Evolutionary conservation across 2,329 filamentous ascomycete genomes (phyloP).

Genomic region (Cladosporium cucumerinum): DNA sequence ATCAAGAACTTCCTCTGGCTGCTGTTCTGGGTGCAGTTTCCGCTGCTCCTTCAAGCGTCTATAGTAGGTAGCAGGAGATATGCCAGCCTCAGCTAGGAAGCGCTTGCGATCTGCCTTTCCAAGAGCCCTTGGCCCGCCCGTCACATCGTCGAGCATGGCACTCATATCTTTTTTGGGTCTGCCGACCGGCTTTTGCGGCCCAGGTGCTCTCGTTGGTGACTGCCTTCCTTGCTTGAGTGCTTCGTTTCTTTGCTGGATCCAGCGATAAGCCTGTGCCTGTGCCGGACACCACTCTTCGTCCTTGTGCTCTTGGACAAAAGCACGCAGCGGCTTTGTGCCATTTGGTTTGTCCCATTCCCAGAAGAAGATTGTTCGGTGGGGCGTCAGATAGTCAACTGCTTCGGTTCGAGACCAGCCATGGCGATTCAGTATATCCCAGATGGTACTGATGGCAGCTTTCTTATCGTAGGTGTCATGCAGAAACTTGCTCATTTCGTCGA

Average conservation of each 20-base stretch:
- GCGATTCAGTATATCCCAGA: slow-evolving; percentile 12
- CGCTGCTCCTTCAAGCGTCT: slow-evolving; percentile 11
- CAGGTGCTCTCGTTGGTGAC: slow-evolving; percentile 10
- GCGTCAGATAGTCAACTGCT: slow-evolving; percentile 11
- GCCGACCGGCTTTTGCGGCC: slow-evolving; percentile 13
- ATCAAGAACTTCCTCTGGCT: neutral
- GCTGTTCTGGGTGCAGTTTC: slow-evolving; percentile 1
- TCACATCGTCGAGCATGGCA: slow-evolving; percentile 2
- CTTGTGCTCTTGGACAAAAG: slow-evolving; percentile 12
- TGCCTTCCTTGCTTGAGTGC: slow-evolving; percentile 13
- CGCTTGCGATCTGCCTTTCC: slow-evolving; percentile 14
- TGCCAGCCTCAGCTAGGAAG: slow-evolving; percentile 10
- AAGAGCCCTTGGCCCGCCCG: slow-evolving; percentile 1
- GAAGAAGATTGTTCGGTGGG: slow-evolving; percentile 14
- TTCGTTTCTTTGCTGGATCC: slow-evolving; percentile 15
- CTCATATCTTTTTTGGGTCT: slow-evolving; percentile 15
- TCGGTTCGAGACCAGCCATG: slow-evolving; percentile 11
- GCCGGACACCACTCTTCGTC: slow-evolving; percentile 14
- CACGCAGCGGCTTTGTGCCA: slow-evolving; percentile 8
- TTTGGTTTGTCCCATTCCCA: slow-evolving; percentile 16
- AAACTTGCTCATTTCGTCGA: slow-evolving; percentile 13
- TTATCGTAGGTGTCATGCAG: slow-evolving; percentile 6
- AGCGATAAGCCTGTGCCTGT: slow-evolving; percentile 13
- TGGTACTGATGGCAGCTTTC: slow-evolving; percentile 13
- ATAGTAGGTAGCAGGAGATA: slow-evolving; percentile 13